Base-by-base conservation (phyloP, 768 basidiomycete species). In the Lactarius sp. region DNA sequence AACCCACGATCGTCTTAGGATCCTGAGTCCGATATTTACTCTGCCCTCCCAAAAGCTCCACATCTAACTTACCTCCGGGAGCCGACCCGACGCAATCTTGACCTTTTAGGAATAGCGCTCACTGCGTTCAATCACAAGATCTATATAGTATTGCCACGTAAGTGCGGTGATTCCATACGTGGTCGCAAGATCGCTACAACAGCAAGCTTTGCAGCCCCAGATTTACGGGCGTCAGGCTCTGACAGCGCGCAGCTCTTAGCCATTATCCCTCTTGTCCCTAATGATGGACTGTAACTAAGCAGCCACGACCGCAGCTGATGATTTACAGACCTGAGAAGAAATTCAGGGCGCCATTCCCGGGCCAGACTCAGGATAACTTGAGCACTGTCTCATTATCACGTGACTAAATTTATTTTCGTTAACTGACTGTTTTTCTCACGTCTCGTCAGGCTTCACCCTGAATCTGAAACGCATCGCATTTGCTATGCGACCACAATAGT, bases 401-500 rank as follows among this genome's bases (percentile, higher is more conserved):
- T 60, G 64, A 36, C 7, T 9, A 0, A 3, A 4, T 18, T 12
- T 5, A n/a, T 49, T 31, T 20, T 18, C 34, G 50, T 37, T 41
- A n/a, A n/a, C n/a, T n/a, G n/a, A n/a, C 50, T 22, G 31, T 20
- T 18, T 51, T 39, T n/a, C 39, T 44, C 27, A 27, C 27, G 27
- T 27, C 27, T 27, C 27, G 27, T 27, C n/a, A 14, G 14, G 36
- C 22, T 9, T 18, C 47, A 36, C 54, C 59, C 64, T 10, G 50
- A 52, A 50, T 57, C 50, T 60, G 53, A 60, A 62, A 55, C 52
- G 41, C 34, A 60, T 51, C 64, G 39, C 31, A 60, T 64, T 64
- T 51, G 63, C 63, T 64, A 60, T 8, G 63, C 63, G 59, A 64
- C 62, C 62, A 41, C 44, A 46, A 57, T 46, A 6, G 49, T 59